Evolutionary conservation across 129 eudicot species (phyloP), one percentile per base, ranked within the genome.

Genomic region (Oenanthe sinensis): DNA sequence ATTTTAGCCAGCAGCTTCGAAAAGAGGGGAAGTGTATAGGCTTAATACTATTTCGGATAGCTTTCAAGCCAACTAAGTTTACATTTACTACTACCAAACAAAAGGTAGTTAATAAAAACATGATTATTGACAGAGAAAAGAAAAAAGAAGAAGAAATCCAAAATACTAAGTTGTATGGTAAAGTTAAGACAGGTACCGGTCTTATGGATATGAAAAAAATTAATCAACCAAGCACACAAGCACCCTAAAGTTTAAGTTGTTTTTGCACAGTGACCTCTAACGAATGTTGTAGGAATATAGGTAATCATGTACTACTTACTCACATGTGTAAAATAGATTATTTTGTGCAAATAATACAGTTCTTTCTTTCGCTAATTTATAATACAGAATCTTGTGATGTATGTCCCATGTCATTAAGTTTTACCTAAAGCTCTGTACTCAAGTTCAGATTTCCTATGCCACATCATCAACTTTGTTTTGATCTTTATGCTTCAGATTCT

Each of bases 401-500:
- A 26, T 65, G 71, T 30, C 28, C 30, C 67, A 58, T 58, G 8
- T 58, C 13, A 8, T 28, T 8, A 22, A n/a, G 2, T 3, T 8
- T n/a, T 10, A 24, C 6, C 10, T 4, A 4, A 28, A 72, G 54
- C 24, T 72, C 19, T n/a, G 54, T 12, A n/a, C 19, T 22, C 30
- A 42, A 71, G 52, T 42, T 12, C 13, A 13, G 36, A 47, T 17
- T 40, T 45, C 52, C 36, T 10, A 46, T 46, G 77, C 3, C 60
- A 17, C 15, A 48, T 79, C 67, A 17, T 42, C 5, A 48, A 46
- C 40, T 42, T 17, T 36, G 20, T 49, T n/a, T 71, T 43, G 22
- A 60, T 65, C 48, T 74, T 49, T 42, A 42, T 75, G 72, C 16
- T n/a, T 55, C 87, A 92, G 96, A 90, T 76, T 77, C 88, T 52